Percentiles rank a stretch among this genome's conserved stretches.
Conservation (phyloP, 164 flowering plant species). For the Akebia trifoliata region DNA sequence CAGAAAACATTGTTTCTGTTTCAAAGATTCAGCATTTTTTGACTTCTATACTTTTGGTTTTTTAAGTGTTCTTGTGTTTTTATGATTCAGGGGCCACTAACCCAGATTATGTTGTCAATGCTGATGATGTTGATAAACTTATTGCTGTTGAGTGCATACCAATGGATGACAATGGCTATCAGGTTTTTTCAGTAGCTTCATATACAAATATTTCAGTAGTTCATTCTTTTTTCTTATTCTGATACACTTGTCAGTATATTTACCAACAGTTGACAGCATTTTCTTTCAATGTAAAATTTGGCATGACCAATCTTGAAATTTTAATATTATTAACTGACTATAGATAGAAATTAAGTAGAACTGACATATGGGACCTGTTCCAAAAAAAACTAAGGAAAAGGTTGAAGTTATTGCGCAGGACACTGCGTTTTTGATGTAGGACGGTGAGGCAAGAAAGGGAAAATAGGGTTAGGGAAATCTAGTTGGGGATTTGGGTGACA, state of each 20-base stretch:
- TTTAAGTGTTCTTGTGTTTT: conserved; percentile 11
- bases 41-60: background rate
- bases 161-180: conserved; percentile 81
- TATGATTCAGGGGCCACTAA: conserved; percentile 75
- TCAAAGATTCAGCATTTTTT: background rate
- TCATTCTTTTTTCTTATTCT: background rate
- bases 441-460: too few relatives aligned
- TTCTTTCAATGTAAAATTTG: background rate
- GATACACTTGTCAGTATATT: background rate
- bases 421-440: too few relatives aligned
- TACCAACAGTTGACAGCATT: background rate
- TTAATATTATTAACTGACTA: background rate
- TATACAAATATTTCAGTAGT: background rate
- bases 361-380: background rate
- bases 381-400: too few relatives aligned
- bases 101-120: conserved; percentile 93
- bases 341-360: background rate
- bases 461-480: too few relatives aligned
- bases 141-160: conserved; percentile 96
- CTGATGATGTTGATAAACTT: conserved; percentile 91
- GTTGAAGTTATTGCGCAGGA: too few relatives aligned
- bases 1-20: background rate
- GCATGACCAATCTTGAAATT: background rate
- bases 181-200: conserved; percentile 42
- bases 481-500: too few relatives aligned